Conservation (phyloP, 2,329 filamentous ascomycete species). For the Penicillium sp. region DNA sequence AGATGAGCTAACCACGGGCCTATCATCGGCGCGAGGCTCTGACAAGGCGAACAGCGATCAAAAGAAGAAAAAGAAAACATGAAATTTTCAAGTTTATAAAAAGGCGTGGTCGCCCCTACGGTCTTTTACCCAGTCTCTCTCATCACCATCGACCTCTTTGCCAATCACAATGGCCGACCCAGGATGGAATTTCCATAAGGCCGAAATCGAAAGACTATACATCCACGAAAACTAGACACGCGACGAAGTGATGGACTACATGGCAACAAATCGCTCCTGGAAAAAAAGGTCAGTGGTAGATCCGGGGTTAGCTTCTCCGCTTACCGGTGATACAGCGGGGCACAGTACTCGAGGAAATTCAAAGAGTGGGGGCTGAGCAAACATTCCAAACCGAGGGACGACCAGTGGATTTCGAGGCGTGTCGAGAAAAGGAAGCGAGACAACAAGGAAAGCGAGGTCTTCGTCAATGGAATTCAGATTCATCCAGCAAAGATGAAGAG, state of each 20-base stretch:
- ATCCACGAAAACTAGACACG: slow-evolving; percentile 13
- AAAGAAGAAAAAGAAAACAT: neutral
- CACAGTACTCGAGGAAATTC: neutral
- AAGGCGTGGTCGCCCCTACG: neutral
- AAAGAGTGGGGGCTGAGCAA: slow-evolving; percentile 3
- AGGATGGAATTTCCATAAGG: slow-evolving; percentile 17
- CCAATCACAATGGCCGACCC: slow-evolving; percentile 13
- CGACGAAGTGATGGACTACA: slow-evolving; percentile 15
- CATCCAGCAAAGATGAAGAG: slow-evolving; percentile 5
- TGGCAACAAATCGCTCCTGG: slow-evolving; percentile 17
- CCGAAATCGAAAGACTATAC: slow-evolving; percentile 23
- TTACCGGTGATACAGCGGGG: neutral
- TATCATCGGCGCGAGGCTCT: neutral
- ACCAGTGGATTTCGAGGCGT: slow-evolving; percentile 12
- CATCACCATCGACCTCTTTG: neutral
- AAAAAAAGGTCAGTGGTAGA: slow-evolving; percentile 12
- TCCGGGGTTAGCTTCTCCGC: neutral
- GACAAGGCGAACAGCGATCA: neutral
- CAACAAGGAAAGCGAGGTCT: slow-evolving; percentile 23
- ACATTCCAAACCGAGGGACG: neutral
- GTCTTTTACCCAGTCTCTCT: neutral
- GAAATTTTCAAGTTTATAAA: neutral
- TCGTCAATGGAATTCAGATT: slow-evolving; percentile 13
- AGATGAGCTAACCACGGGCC: neutral
- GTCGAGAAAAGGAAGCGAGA: slow-evolving; percentile 18